These are phyloP conservation scores for Apiotrichum akiyoshidainum DNA, from an alignment of 1,284 basidiomycete genomes.

Conservation along the genomic window DNA sequence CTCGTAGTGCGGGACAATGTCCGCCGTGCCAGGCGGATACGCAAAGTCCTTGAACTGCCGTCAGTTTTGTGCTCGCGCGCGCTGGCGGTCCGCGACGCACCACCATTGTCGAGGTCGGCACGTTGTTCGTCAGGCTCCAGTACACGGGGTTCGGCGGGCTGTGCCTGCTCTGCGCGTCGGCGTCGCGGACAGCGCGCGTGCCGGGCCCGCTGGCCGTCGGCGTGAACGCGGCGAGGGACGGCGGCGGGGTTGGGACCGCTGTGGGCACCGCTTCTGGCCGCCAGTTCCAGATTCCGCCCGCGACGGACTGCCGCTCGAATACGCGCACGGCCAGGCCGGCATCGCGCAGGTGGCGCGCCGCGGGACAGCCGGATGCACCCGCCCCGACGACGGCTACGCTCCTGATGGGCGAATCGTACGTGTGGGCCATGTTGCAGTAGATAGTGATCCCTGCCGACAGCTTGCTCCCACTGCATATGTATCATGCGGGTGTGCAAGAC, in stretches of 20 bases:
- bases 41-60: slow-evolving; percentile 32
- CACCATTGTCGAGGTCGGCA: slow-evolving; percentile 47
- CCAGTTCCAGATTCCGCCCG: slow-evolving; percentile 57
- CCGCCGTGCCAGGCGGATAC: slow-evolving; percentile 25
- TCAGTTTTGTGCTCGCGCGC: neutral
- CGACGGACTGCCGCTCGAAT: slow-evolving; percentile 53
- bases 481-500: too few species aligned
- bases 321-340: slow-evolving; percentile 52
- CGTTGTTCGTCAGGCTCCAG: slow-evolving; percentile 53
- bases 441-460: neutral
- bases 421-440: neutral
- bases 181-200: slow-evolving; percentile 20
- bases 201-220: slow-evolving; percentile 36
- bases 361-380: slow-evolving; percentile 28
- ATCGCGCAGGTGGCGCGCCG: slow-evolving; percentile 29
- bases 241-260: slow-evolving; percentile 52
- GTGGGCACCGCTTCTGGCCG: slow-evolving; percentile 50
- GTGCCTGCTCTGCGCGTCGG: slow-evolving; percentile 39
- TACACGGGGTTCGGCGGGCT: slow-evolving; percentile 54
- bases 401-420: slow-evolving; percentile 19
- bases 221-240: slow-evolving; percentile 51
- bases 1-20: slow-evolving; percentile 26
- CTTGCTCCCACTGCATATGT: too few species aligned
- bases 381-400: slow-evolving; percentile 36
- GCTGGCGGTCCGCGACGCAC: neutral